A percentile compares a stretch with the other conserved stretches of the same genome.
Conservation (phyloP, 768 basidiomycete genomes). For the Mrakia blollopis region DNA sequence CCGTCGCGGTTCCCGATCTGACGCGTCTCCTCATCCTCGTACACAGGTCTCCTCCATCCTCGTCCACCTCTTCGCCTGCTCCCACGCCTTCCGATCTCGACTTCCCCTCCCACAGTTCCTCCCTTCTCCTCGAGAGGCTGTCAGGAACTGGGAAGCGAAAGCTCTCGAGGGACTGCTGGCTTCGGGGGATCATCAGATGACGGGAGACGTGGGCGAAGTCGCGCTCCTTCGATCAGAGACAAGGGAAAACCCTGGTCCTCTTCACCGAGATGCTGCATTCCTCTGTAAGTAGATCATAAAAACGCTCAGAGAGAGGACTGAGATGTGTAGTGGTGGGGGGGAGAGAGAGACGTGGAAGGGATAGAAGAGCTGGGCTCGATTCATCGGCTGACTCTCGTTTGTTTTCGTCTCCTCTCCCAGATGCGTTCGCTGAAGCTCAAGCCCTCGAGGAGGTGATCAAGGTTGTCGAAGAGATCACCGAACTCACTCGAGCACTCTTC, state of each 20-base stretch:
- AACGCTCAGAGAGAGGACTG: no score
- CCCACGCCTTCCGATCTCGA: slow-evolving; percentile 42
- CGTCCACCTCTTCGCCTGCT: slow-evolving; percentile 42
- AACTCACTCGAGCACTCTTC: slow-evolving; percentile 18
- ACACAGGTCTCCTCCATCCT: slow-evolving; percentile 40
- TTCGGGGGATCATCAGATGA: not conserved
- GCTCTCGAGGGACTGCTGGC: slow-evolving; percentile 20
- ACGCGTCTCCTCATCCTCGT: not conserved
- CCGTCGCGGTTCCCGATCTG: not conserved
- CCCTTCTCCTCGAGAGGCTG: slow-evolving; percentile 39
- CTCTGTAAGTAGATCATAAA: slow-evolving; percentile 3
- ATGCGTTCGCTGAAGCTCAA: slow-evolving; percentile 28
- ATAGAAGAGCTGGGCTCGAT: not conserved
- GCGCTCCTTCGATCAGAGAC: not conserved
- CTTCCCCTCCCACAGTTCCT: slow-evolving; percentile 44
- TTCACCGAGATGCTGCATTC: slow-evolving; percentile 22
- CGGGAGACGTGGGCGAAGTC: slow-evolving; percentile 11
- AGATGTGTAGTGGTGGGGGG: no score
- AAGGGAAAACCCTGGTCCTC: not conserved
- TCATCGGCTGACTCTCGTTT: not conserved
- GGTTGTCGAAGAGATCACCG: slow-evolving; percentile 23
- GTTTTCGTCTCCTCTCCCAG: not conserved
- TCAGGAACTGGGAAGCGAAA: slow-evolving; percentile 30
- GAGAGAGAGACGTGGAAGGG: no score
- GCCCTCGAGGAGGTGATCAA: slow-evolving; percentile 27